These are phyloP conservation scores for Blepharisma undulans DNA, from an alignment of 169 alveolate species.

Conservation along the genomic window DNA sequence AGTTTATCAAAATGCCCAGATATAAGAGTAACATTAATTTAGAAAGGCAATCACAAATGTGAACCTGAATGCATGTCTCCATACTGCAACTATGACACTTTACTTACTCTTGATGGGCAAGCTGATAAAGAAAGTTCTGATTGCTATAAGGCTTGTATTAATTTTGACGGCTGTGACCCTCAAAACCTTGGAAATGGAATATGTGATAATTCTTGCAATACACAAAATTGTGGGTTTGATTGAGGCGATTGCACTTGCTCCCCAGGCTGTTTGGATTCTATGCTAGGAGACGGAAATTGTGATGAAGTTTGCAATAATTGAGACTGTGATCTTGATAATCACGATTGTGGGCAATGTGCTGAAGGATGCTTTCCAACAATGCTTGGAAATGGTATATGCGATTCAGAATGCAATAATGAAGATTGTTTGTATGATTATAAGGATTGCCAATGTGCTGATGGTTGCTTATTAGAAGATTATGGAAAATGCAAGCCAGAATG, in stretches of 20 bases:
- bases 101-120: too few relatives aligned
- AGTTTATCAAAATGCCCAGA: too few relatives aligned
- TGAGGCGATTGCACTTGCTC: slow-evolving; percentile 27
- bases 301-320: background rate
- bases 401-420: background rate
- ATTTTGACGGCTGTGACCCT: background rate
- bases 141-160: background rate
- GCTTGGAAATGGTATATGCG: background rate
- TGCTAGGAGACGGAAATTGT: background rate
- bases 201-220: background rate
- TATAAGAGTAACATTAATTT: too few relatives aligned
- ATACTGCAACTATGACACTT: background rate
- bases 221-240: slow-evolving; percentile 7
- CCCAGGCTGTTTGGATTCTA: background rate
- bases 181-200: background rate
- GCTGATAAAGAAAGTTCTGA: too few relatives aligned
- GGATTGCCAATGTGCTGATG: background rate
- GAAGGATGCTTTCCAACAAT: background rate
- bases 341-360: background rate
- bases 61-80: background rate
- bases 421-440: background rate
- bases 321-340: background rate
- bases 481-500: background rate
- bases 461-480: background rate
- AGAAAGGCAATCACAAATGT: background rate